Percentiles rank a stretch among this genome's conserved stretches.
Evolutionary conservation across 1,284 basidiomycete genomes (phyloP).

Genomic region (Golubevia pallescens): DNA sequence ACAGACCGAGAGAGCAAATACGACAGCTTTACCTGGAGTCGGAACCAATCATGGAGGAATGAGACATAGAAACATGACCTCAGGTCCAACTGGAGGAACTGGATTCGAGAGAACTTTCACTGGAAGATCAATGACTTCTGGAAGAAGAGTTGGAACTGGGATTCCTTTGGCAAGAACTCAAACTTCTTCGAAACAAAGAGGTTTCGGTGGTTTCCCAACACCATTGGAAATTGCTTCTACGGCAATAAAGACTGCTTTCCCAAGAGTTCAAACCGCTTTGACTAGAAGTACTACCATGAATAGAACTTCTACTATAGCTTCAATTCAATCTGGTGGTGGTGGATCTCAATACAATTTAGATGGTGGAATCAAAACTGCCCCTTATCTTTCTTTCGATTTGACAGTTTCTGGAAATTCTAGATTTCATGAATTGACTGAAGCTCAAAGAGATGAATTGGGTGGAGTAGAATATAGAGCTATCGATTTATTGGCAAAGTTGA

Average conservation of each 20-base stretch:
- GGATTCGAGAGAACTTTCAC: slow-evolving; percentile 33
- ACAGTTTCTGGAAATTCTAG: slow-evolving; percentile 73
- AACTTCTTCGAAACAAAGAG: slow-evolving; percentile 65
- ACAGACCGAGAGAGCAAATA: slow-evolving; percentile 16
- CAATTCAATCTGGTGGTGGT: slow-evolving; percentile 36
- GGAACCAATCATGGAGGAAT: slow-evolving; percentile 34
- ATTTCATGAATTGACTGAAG: slow-evolving; percentile 79
- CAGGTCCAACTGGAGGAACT: slow-evolving; percentile 3
- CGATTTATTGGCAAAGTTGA: slow-evolving; percentile 71
- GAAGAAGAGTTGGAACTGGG: slow-evolving; percentile 12
- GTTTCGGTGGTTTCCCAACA: slow-evolving; percentile 88
- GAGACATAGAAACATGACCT: slow-evolving; percentile 3
- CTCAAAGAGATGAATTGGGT: slow-evolving; percentile 87
- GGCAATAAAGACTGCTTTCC: slow-evolving; percentile 69
- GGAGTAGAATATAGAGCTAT: slow-evolving; percentile 93
- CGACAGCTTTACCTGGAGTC: slow-evolving; percentile 54
- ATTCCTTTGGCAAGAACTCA: slow-evolving; percentile 64
- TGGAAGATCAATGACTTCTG: slow-evolving; percentile 21
- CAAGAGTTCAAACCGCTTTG: slow-evolving; percentile 48
- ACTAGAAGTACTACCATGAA: slow-evolving; percentile 77
- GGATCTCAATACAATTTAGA: slow-evolving; percentile 13
- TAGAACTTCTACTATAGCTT: slow-evolving; percentile 72
- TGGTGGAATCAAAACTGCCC: slow-evolving; percentile 66
- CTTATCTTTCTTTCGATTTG: slow-evolving; percentile 81
- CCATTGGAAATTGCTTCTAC: slow-evolving; percentile 71